Evolutionary conservation across 306 rosid species (phyloP), one percentile per base, ranked within the genome.

Genomic region (Glycine tomentella): DNA sequence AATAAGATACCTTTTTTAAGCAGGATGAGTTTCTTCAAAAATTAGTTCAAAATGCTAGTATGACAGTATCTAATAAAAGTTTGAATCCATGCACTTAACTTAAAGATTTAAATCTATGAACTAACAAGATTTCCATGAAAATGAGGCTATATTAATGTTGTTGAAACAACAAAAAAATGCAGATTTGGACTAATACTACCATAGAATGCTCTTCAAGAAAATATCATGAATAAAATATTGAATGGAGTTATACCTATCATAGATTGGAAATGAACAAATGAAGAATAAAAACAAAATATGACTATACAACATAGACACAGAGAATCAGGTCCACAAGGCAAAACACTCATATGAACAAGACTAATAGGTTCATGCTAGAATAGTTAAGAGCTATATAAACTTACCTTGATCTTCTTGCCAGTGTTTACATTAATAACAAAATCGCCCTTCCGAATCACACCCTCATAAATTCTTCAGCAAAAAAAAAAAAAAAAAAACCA

Each of bases 391-490:
- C 76, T 69, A 77, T 25, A 25, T 16, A 65, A 66, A 85, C 82
- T 56, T 66, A 92, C 99, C 98, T 95, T 95, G 85, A 90, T 77
- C 90, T 66, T 95, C 90, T 93, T 95, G 84, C 99, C 99, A 0
- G 91, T 89, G 94, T 93, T 95, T 67, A 93, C 82, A 82, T 95
- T 95, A 59, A 90, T 78, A 50, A 95, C 88, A 74, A 93, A 95
- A 74, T 95, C 98, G 64, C 99, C 99, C 92, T 91, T 95, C 85
- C 89, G 90, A 83, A 95, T 90, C 72, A 90, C 92, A 71, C 99
- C 99, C 76, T 95, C 98, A 0, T 95, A 95, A 74, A 95, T 89
- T 90, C 99, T 95, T 82, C 88, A 87, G 45, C 66, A 56, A 45
- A 50, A 59, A 62, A 66, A 20, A 20, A 20, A n/a, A n/a, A n/a